These are phyloP conservation scores for Ciborinia camelliae DNA, from an alignment of 2,329 filamentous ascomycete genomes.

Conservation along the genomic window DNA sequence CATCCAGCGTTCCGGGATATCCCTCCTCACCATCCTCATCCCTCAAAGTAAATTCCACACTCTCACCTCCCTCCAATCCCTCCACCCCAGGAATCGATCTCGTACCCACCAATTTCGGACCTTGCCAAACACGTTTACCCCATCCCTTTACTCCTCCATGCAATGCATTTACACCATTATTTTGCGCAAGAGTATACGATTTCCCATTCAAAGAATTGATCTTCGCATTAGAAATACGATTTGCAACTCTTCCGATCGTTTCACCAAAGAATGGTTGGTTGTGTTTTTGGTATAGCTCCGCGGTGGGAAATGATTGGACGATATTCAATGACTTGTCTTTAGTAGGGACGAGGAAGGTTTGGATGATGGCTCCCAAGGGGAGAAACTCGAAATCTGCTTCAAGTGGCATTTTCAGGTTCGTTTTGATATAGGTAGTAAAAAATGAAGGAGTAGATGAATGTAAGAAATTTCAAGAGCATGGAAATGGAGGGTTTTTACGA, in stretches of 20 bases:
- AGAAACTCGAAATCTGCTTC: slow-evolving; percentile 56
- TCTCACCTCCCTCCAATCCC: slow-evolving; percentile 59
- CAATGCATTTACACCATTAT: slow-evolving; percentile 73
- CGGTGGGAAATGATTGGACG: slow-evolving; percentile 77
- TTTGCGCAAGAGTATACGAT: slow-evolving; percentile 66
- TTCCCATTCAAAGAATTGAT: slow-evolving; percentile 70
- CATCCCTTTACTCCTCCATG: slow-evolving; percentile 74
- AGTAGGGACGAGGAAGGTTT: slow-evolving; percentile 72
- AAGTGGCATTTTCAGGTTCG: slow-evolving; percentile 9
- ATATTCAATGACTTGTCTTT: slow-evolving; percentile 56
- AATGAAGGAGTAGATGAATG: neutral
- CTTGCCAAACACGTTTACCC: slow-evolving; percentile 75
- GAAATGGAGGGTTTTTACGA: neutral
- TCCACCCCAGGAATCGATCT: slow-evolving; percentile 48
- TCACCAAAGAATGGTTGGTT: slow-evolving; percentile 85
- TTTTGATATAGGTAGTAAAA: neutral
- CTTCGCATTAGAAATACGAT: slow-evolving; percentile 71
- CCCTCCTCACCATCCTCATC: slow-evolving; percentile 84
- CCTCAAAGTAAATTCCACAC: slow-evolving; percentile 60
- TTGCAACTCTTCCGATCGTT: slow-evolving; percentile 83
- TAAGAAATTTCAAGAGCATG: neutral
- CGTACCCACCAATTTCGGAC: slow-evolving; percentile 60
- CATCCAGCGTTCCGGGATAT: slow-evolving; percentile 81
- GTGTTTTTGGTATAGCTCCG: slow-evolving; percentile 70
- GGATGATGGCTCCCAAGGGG: slow-evolving; percentile 73